phyloP scores from a whole-genome alignment of 306 rosid species.

The Casuarina cunninghamiana region DNA sequence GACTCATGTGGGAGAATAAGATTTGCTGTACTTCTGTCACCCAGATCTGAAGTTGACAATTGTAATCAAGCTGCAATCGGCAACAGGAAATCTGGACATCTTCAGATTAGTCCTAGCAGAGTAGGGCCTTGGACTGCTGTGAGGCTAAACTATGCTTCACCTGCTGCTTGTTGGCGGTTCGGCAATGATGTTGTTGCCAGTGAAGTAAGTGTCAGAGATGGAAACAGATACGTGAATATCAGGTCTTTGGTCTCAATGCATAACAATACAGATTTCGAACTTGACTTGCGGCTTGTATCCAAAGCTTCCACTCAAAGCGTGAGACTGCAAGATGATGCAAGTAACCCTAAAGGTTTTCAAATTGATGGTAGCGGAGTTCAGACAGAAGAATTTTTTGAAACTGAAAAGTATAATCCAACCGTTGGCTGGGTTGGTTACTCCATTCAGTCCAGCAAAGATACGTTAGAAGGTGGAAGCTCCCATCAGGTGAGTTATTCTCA shows the following conservation, averaged over 20 bases:
- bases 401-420: slow-evolving; percentile 59
- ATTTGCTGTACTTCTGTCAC: slow-evolving; percentile 64
- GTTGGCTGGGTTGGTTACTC: slow-evolving; percentile 65
- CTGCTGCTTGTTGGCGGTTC: slow-evolving; percentile 98
- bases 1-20: slow-evolving; percentile 50
- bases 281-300: slow-evolving; percentile 70
- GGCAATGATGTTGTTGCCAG: slow-evolving; percentile 94
- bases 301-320: slow-evolving; percentile 32
- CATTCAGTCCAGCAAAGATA: slow-evolving; percentile 38
- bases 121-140: slow-evolving; percentile 99
- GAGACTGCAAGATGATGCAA: slow-evolving; percentile 30
- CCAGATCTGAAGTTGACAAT: slow-evolving; percentile 50
- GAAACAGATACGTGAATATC: slow-evolving; percentile 81
- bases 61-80: slow-evolving; percentile 32
- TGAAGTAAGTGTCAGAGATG: slow-evolving; percentile 83
- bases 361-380: slow-evolving; percentile 40
- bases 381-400: slow-evolving; percentile 68
- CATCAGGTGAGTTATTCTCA: slow-evolving; percentile 45
- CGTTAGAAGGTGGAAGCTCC: slow-evolving; percentile 49
- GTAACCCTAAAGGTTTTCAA: slow-evolving; percentile 40
- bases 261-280: slow-evolving; percentile 69
- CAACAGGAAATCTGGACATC: slow-evolving; percentile 67
- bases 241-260: slow-evolving; percentile 86
- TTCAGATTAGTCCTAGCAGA: slow-evolving; percentile 93
- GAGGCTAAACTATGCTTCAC: slow-evolving; percentile 90